A percentile compares a stretch with the other conserved stretches of the same genome.
Conservation (phyloP, 2,329 filamentous ascomycete species). For the Akanthomyces dipterigenus region DNA sequence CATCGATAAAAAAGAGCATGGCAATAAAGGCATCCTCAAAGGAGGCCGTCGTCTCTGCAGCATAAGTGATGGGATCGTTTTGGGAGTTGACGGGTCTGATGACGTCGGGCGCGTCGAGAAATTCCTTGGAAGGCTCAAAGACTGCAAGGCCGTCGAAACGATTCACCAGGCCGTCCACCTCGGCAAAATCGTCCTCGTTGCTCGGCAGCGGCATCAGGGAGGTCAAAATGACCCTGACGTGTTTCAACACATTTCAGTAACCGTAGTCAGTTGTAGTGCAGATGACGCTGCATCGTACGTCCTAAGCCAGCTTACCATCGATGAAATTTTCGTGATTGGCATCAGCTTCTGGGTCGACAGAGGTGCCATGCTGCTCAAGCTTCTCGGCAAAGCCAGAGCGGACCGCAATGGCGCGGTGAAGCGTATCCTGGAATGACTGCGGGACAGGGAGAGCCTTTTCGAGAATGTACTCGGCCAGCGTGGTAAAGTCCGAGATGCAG, state of each 20-base stretch:
- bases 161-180: background rate
- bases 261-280: background rate
- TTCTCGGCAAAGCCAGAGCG: conserved; percentile 13
- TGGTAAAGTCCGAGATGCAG: conserved; percentile 15
- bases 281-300: background rate
- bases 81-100: conserved; percentile 23
- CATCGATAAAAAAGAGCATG: background rate
- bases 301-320: background rate
- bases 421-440: conserved; percentile 7
- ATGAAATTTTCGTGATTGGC: background rate
- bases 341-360: background rate
- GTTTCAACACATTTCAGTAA: background rate
- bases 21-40: background rate
- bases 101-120: conserved; percentile 24
- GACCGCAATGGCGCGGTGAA: conserved; percentile 16
- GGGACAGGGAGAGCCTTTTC: conserved; percentile 12
- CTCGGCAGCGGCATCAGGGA: conserved; percentile 8
- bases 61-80: conserved; percentile 22
- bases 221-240: conserved; percentile 17
- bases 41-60: background rate
- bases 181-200: background rate
- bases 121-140: conserved; percentile 10
- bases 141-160: background rate
- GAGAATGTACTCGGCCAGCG: conserved; percentile 12
- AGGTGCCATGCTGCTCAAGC: background rate